Percentiles rank a stretch among this genome's conserved stretches.
Conservation (phyloP, 805 yeast species). For the Hanseniaspora guilliermondii region DNA sequence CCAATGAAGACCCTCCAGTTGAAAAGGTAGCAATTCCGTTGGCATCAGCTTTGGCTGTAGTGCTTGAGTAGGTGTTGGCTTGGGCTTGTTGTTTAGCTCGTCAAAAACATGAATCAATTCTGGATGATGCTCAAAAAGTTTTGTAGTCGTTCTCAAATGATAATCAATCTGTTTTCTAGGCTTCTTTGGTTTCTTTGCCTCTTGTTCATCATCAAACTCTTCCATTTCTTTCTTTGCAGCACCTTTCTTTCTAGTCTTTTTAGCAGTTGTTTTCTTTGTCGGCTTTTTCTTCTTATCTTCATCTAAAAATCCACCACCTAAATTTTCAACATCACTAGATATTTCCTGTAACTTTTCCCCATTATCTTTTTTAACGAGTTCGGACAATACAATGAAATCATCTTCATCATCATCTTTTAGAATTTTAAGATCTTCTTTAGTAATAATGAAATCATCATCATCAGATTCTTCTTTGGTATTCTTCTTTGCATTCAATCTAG, state of each 20-base stretch:
- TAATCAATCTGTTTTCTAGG: constrained; percentile 32
- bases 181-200: constrained; percentile 32
- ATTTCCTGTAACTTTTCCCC: background rate
- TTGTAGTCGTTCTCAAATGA: constrained; percentile 57
- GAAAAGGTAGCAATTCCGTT: constrained; percentile 72
- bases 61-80: constrained; percentile 42
- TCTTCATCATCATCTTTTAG: constrained; percentile 1
- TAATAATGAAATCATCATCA: constrained; percentile 7
- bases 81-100: constrained; percentile 38
- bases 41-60: constrained; percentile 71
- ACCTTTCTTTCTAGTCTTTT: constrained; percentile 1
- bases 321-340: background rate
- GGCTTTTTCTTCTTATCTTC: background rate
- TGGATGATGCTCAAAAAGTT: constrained; percentile 66
- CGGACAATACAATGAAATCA: background rate
- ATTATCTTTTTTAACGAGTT: background rate
- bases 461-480: background rate
- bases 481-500: background rate
- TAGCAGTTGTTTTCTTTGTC: background rate
- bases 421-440: constrained; percentile 10
- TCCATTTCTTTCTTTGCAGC: constrained; percentile 10
- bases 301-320: constrained; percentile 7
- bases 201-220: background rate
- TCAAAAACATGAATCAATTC: constrained; percentile 62
- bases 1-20: constrained; percentile 89